Evolutionary conservation across 345 rosid genomes (phyloP).

Genomic region (Stellera chamaejasme): DNA sequence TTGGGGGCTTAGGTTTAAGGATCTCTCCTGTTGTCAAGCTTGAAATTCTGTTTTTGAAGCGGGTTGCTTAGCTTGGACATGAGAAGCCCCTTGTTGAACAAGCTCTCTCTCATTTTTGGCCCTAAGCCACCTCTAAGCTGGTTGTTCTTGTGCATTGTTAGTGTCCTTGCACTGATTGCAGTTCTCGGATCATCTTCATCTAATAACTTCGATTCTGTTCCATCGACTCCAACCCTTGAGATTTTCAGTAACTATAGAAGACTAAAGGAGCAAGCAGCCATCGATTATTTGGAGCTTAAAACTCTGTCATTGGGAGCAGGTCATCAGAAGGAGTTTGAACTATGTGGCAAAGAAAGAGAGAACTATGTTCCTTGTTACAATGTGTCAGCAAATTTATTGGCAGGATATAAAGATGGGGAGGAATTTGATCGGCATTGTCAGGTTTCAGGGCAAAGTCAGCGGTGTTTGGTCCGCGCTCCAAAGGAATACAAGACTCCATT

Average conservation of each 20-base stretch:
- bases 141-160: slow-evolving; percentile 52
- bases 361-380: slow-evolving; percentile 90
- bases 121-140: slow-evolving; percentile 59
- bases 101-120: slow-evolving; percentile 49
- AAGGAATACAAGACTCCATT: slow-evolving; percentile 91
- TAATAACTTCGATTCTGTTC: slow-evolving; percentile 36
- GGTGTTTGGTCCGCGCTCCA: slow-evolving; percentile 86
- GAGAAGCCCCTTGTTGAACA: slow-evolving; percentile 82
- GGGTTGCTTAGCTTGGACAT: slow-evolving; percentile 42
- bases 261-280: slow-evolving; percentile 88
- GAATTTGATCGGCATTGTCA: slow-evolving; percentile 93
- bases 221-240: slow-evolving; percentile 36
- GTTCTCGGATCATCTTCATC: slow-evolving; percentile 69
- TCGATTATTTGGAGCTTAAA: slow-evolving; percentile 71
- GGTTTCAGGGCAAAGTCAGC: slow-evolving; percentile 33
- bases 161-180: slow-evolving; percentile 57
- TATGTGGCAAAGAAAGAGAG: slow-evolving; percentile 91
- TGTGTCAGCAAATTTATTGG: slow-evolving; percentile 57
- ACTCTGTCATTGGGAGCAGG: slow-evolving; percentile 51
- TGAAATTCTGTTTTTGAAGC: slow-evolving; percentile 13
- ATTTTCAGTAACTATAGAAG: slow-evolving; percentile 66
- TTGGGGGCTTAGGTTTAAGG: slow-evolving; percentile 22
- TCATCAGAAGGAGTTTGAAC: slow-evolving; percentile 43
- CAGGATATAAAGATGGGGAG: slow-evolving; percentile 75
- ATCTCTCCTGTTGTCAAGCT: slow-evolving; percentile 21